Evolutionary conservation across 1,284 basidiomycete genomes (phyloP), one percentile per base, ranked within the genome.

Genomic region (Cutaneotrichosporon dermatis): DNA sequence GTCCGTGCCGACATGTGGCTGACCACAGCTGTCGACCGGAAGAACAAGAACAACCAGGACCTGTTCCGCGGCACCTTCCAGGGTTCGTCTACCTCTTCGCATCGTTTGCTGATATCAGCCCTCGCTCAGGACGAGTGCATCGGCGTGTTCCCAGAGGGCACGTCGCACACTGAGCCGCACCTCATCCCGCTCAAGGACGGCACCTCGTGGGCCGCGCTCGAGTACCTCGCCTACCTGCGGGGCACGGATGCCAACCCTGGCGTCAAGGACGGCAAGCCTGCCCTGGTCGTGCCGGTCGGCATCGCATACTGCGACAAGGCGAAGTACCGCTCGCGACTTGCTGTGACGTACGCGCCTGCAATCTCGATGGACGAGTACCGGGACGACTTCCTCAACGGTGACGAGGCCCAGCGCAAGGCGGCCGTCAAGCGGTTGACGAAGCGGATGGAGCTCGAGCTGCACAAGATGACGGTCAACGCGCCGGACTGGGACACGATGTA

Each of bases 171-270:
- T 0, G 90, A 94, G 71, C 92, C 93, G 4, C 84, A 86, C 59
- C 88, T 98, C 70, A 89, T 94, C 83, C 88, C 91, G 62, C 84
- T 98, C 70, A 98, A 98, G 76, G 92, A 97, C 68, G 94, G 94
- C 33, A 89, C 90, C n/a, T 86, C 91, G 7, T 97, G 93, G 93
- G 88, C 92, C 39, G 90, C 92, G 3, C 82, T 97, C 65, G 95
- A 97, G 79, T 97, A 94, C 77, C 83, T 86, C 11, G 88, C 88
- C 68, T 92, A 90, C 84, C 81, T 85, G 46, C 59, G 79, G 70
- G 71, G 81, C 72, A 64, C 83, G 79, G 59, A 76, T 66, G 65
- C 80, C 81, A 54, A 80, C 73, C 62, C 69, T 65, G 73, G 77
- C 59, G 68, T 73, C 34, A 77, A 80, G 57, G 70, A 76, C 6